phyloP scores from a whole-genome alignment of 805 yeast genomes.

The Sugiyamaella boreocaroliniensis region DNA sequence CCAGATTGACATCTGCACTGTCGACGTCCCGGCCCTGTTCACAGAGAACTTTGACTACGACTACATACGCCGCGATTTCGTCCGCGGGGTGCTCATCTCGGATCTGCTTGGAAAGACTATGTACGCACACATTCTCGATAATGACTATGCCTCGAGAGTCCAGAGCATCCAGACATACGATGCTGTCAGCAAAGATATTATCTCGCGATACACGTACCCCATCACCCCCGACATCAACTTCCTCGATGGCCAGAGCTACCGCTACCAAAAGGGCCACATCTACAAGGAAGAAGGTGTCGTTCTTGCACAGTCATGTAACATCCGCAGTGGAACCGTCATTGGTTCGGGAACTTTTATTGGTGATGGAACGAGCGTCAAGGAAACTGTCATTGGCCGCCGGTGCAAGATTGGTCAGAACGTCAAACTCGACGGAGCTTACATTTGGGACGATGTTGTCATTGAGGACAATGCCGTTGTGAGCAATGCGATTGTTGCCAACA shows the following conservation, averaged over 20 bases:
- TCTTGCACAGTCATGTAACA: constrained; percentile 85
- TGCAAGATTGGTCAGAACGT: constrained; percentile 81
- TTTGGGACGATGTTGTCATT: constrained; percentile 78
- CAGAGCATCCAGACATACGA: constrained; percentile 91
- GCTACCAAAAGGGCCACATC: constrained; percentile 76
- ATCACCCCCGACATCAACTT: constrained; percentile 81
- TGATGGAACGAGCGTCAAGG: constrained; percentile 56
- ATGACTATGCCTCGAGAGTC: constrained; percentile 89
- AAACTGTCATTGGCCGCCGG: constrained; percentile 77
- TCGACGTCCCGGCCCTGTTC: constrained; percentile 89
- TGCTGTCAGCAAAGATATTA: constrained; percentile 80
- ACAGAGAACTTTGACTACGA: constrained; percentile 97
- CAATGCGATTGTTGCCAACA: constrained; percentile 65
- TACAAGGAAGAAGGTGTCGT: constrained; percentile 87
- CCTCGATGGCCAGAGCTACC: constrained; percentile 61
- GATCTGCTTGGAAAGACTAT: constrained; percentile 87
- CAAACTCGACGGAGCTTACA: constrained; percentile 61
- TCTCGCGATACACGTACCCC: constrained; percentile 92
- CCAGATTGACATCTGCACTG: constrained; percentile 90
- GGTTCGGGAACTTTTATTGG: constrained; percentile 76
- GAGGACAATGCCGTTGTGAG: constrained; percentile 55
- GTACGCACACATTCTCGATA: constrained; percentile 75
- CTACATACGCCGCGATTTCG: constrained; percentile 75
- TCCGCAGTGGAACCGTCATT: constrained; percentile 73
- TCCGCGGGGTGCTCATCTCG: constrained; percentile 81